Percentiles rank a stretch among this genome's conserved stretches.
Conservation (phyloP, 2,329 filamentous ascomycete genomes). For the Penicillium polonicum region DNA sequence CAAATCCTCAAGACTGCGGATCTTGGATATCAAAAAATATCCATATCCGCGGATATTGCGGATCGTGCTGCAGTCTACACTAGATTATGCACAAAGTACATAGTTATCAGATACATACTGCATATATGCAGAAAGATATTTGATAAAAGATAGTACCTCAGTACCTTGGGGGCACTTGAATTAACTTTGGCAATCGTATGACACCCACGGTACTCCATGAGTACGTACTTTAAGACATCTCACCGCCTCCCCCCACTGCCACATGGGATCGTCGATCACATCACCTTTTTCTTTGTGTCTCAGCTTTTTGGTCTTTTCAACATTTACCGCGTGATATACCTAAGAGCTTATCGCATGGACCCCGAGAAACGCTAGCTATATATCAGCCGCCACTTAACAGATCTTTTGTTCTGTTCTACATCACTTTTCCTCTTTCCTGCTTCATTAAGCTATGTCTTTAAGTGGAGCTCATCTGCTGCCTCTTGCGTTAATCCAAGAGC, state of each 20-base stretch:
- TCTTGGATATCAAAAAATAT: no score
- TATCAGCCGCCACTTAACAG: neutral
- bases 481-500: conserved; percentile 17
- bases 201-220: neutral
- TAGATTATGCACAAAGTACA: no score
- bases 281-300: neutral
- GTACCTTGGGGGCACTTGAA: neutral
- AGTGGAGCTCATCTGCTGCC: conserved; percentile 5
- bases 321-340: conserved; percentile 2
- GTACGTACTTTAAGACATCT: conserved; percentile 2
- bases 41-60: no score
- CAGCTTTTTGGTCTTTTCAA: neutral
- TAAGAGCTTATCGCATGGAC: neutral
- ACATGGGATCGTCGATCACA: conserved; percentile 10
- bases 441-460: conserved; percentile 14
- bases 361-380: neutral
- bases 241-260: conserved; percentile 9
- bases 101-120: neutral
- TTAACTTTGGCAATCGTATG: neutral
- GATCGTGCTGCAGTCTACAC: no score
- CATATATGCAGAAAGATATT: neutral
- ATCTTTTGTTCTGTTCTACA: neutral
- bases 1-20: no score
- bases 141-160: neutral
- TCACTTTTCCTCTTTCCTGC: neutral